phyloP scores from a whole-genome alignment of 2,329 filamentous ascomycete genomes.

The Fusarium euwallaceae region DNA sequence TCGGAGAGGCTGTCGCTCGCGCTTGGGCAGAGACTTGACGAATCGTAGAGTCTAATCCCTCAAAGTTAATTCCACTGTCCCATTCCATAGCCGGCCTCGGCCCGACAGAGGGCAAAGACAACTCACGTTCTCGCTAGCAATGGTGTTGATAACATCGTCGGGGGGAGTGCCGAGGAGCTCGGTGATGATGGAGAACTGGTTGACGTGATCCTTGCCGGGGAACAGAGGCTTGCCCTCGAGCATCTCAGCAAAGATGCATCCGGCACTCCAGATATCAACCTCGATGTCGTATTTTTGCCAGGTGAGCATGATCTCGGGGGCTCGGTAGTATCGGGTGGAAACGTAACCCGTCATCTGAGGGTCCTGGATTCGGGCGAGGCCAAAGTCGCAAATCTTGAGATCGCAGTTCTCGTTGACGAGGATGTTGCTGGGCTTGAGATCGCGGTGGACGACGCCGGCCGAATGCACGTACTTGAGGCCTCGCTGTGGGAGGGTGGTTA shows the following conservation, averaged over 20 bases:
- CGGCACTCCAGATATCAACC: slow-evolving; percentile 99
- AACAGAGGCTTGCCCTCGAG: slow-evolving; percentile 98
- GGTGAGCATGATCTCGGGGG: slow-evolving; percentile 99
- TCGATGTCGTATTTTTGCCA: slow-evolving; percentile 99
- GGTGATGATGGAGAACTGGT: slow-evolving; percentile 99
- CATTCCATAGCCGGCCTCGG: background rate
- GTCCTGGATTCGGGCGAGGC: slow-evolving; percentile 96
- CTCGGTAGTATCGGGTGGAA: slow-evolving; percentile 97
- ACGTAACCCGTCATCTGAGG: slow-evolving; percentile 99
- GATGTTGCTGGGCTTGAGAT: slow-evolving; percentile 98
- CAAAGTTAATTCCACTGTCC: slow-evolving; percentile 32
- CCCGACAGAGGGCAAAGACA: background rate
- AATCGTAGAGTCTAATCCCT: slow-evolving; percentile 85
- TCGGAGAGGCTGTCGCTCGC: slow-evolving; percentile 86
- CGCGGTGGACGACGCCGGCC: slow-evolving; percentile 95
- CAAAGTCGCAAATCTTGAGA: slow-evolving; percentile 99
- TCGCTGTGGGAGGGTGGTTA: slow-evolving; percentile 68
- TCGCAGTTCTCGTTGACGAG: slow-evolving; percentile 99
- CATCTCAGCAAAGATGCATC: slow-evolving; percentile 99
- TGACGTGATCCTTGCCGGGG: slow-evolving; percentile 98
- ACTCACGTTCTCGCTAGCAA: slow-evolving; percentile 95
- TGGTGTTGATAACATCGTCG: slow-evolving; percentile 98
- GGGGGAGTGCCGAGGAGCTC: slow-evolving; percentile 96
- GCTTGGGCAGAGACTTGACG: slow-evolving; percentile 95
- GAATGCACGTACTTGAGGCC: slow-evolving; percentile 99